Evolutionary conservation across 805 yeast species (phyloP).

Genomic region (Torulaspora indica): DNA sequence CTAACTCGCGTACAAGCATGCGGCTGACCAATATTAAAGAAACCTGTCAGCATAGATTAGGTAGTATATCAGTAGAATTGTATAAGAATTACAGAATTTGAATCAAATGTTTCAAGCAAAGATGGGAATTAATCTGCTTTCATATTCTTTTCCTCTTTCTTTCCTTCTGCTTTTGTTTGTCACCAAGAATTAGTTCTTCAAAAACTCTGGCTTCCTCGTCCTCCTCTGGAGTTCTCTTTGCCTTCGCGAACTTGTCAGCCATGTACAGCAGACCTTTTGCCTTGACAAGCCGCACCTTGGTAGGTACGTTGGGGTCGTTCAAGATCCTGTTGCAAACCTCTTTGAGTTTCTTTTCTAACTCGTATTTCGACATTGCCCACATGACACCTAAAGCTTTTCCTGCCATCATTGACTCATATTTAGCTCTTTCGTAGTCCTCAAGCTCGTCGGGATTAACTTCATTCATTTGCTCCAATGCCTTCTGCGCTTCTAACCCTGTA

Average conservation of each 20-base stretch:
- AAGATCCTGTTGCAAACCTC: conserved; percentile 78
- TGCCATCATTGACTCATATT: conserved; percentile 72
- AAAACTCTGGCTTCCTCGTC: conserved; percentile 88
- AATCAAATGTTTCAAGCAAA: neutral
- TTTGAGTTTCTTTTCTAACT: conserved; percentile 71
- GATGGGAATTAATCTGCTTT: neutral
- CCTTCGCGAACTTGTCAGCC: conserved; percentile 62
- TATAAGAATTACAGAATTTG: neutral
- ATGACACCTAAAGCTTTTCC: conserved; percentile 92
- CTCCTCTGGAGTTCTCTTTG: conserved; percentile 77
- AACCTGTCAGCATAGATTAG: neutral
- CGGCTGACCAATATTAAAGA: too few species aligned
- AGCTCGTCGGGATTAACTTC: conserved; percentile 58
- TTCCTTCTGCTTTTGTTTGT: conserved; percentile 53
- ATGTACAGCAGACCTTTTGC: conserved; percentile 75
- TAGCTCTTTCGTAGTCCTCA: conserved; percentile 61
- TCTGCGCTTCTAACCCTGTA: conserved; percentile 84
- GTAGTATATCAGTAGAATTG: neutral
- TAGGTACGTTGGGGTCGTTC: conserved; percentile 57
- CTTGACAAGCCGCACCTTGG: conserved; percentile 59
- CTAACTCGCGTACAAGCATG: too few species aligned
- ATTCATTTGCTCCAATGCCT: conserved; percentile 66
- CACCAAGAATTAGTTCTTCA: conserved; percentile 89
- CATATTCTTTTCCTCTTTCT: conserved; percentile 38
- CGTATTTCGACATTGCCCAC: conserved; percentile 91